Evolutionary conservation across 2,329 filamentous ascomycete genomes (phyloP).

Genomic region (Aspergillus sp.): DNA sequence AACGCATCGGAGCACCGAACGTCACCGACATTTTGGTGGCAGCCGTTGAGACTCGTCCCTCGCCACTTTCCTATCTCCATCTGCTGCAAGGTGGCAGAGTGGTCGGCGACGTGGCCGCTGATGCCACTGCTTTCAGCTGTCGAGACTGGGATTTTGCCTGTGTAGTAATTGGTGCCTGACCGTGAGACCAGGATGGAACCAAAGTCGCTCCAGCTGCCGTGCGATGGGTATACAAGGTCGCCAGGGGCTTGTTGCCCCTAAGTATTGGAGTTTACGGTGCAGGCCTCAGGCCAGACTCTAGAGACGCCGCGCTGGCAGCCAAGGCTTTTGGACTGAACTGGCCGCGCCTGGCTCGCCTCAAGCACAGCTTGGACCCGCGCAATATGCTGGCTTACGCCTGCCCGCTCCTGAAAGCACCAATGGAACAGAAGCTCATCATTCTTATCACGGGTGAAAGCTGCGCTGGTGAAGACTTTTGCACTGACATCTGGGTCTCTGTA

Average conservation of each 20-base stretch:
- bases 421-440: constrained; percentile 45
- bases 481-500: constrained; percentile 44
- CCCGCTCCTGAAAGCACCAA: constrained; percentile 40
- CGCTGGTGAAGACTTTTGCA: constrained; percentile 57
- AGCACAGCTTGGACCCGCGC: constrained; percentile 43
- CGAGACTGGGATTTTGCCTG: constrained; percentile 60
- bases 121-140: constrained; percentile 55
- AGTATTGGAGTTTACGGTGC: constrained; percentile 52
- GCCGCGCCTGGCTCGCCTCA: constrained; percentile 46
- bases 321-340: constrained; percentile 54
- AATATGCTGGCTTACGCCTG: constrained; percentile 52
- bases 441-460: constrained; percentile 48
- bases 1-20: constrained; percentile 34
- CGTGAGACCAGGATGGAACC: constrained; percentile 46
- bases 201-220: constrained; percentile 33
- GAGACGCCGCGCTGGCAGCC: constrained; percentile 47
- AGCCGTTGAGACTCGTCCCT: constrained; percentile 46
- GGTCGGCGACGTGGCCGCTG: constrained; percentile 37
- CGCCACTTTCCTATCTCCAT: constrained; percentile 55
- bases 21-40: constrained; percentile 35
- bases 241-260: constrained; percentile 41
- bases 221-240: constrained; percentile 53
- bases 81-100: constrained; percentile 55
- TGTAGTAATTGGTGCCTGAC: constrained; percentile 58
- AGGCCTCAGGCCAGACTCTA: constrained; percentile 57